Percentiles rank a stretch among this genome's conserved stretches.
Conservation (phyloP, 768 basidiomycete genomes). For the Lanmaoa pseudosensibilis region DNA sequence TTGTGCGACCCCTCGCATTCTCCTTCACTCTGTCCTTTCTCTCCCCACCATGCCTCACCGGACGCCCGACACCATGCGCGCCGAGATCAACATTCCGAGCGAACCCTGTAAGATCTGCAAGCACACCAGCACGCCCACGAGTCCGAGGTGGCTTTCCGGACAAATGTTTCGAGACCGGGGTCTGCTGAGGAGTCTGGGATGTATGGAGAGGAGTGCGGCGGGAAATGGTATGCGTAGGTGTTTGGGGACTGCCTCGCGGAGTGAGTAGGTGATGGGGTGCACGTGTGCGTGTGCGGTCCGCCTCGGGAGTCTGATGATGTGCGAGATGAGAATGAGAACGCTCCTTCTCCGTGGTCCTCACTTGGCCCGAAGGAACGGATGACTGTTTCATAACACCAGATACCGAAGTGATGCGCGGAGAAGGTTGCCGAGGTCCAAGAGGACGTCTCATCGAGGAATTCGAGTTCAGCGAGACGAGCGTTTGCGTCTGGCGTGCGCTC, state of each 20-base stretch:
- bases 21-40: conserved; percentile 30
- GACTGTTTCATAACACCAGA: conserved; percentile 1
- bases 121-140: conserved; percentile 32
- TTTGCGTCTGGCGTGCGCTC: conserved; percentile 7
- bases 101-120: conserved; percentile 43
- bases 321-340: not conserved
- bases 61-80: conserved; percentile 30
- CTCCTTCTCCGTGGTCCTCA: conserved; percentile 6
- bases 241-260: not conserved
- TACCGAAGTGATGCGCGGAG: conserved; percentile 11
- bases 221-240: conserved; percentile 22
- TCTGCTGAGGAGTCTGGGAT: conserved; percentile 8
- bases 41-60: conserved; percentile 16
- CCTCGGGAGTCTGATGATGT: not conserved
- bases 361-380: not conserved
- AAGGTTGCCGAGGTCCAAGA: conserved; percentile 21
- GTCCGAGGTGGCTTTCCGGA: conserved; percentile 30
- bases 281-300: conserved; percentile 14
- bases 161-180: conserved; percentile 19
- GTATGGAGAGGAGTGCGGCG: conserved; percentile 22
- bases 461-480: conserved; percentile 18
- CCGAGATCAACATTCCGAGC: conserved; percentile 33
- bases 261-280: not conserved
- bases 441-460: conserved; percentile 28
- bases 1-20: conserved; percentile 20